phyloP scores from a whole-genome alignment of 2,329 filamentous ascomycete species.

The Cyphellophora europaea region DNA sequence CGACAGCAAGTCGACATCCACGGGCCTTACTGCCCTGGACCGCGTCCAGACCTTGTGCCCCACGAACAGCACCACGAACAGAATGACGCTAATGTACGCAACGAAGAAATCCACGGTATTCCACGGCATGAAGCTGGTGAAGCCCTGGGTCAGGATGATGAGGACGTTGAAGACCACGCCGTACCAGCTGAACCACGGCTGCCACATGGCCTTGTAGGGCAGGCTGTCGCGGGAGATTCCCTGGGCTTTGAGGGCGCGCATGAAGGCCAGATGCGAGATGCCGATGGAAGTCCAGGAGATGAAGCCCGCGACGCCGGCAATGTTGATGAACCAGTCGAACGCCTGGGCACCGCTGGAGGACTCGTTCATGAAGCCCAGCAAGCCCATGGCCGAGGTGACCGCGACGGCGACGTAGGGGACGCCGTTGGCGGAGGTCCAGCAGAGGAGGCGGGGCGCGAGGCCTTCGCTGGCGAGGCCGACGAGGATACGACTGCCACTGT shows the following conservation, averaged over 20 bases:
- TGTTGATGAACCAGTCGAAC: slow-evolving; percentile 60
- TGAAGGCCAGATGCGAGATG: background rate
- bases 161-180: slow-evolving; percentile 56
- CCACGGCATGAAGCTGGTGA: slow-evolving; percentile 37
- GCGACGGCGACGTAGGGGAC: slow-evolving; percentile 59
- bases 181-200: slow-evolving; percentile 52
- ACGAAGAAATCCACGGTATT: slow-evolving; percentile 52
- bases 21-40: slow-evolving; percentile 26
- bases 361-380: slow-evolving; percentile 64
- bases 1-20: slow-evolving; percentile 20
- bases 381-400: slow-evolving; percentile 54
- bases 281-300: slow-evolving; percentile 49
- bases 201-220: slow-evolving; percentile 58
- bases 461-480: slow-evolving; percentile 37
- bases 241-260: slow-evolving; percentile 18
- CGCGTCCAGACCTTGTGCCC: slow-evolving; percentile 47
- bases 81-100: slow-evolving; percentile 54
- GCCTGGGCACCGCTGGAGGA: slow-evolving; percentile 54
- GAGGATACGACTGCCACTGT: slow-evolving; percentile 42
- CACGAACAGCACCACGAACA: slow-evolving; percentile 51
- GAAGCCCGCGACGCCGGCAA: slow-evolving; percentile 34
- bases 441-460: slow-evolving; percentile 46
- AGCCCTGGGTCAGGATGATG: slow-evolving; percentile 59
- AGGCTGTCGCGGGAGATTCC: slow-evolving; percentile 46
- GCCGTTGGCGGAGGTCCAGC: slow-evolving; percentile 49